Conservation (phyloP, 768 basidiomycete genomes). For the Tephrocybe sp. region DNA sequence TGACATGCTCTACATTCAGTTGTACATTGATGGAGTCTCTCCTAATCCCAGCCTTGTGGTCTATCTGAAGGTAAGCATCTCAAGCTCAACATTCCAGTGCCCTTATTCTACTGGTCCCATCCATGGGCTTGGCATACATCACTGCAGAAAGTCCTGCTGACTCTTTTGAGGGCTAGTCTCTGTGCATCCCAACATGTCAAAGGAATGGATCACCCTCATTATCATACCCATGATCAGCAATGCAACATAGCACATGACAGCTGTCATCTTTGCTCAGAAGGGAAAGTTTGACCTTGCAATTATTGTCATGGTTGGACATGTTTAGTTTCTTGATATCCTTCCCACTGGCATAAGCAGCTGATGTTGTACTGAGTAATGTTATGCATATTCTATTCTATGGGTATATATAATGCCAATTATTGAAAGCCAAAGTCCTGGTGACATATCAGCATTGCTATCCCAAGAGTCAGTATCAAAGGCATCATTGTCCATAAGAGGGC, state of each 20-base stretch:
- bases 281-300: conserved; percentile 44
- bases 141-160: too few relatives aligned
- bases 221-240: conserved; percentile 43
- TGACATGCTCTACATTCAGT: conserved; percentile 11
- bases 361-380: too few relatives aligned
- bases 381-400: too few relatives aligned
- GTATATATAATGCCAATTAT: too few relatives aligned
- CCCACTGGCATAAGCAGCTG: too few relatives aligned
- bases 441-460: conserved; percentile 4
- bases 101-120: conserved; percentile 27
- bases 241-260: conserved; percentile 41
- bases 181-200: conserved; percentile 37
- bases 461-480: too few relatives aligned
- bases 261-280: conserved; percentile 40
- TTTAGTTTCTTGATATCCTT: too few relatives aligned
- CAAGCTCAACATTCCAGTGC: too few relatives aligned
- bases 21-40: too few relatives aligned
- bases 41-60: conserved; percentile 16
- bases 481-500: not conserved
- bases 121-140: too few relatives aligned
- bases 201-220: too few relatives aligned
- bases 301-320: conserved; percentile 44
- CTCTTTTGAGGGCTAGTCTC: conserved; percentile 41
- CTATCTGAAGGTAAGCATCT: conserved; percentile 22
- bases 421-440: conserved; percentile 4